Base-by-base conservation (phyloP, 495 filamentous ascomycete species). In the Trichocladium antarcticum region DNA sequence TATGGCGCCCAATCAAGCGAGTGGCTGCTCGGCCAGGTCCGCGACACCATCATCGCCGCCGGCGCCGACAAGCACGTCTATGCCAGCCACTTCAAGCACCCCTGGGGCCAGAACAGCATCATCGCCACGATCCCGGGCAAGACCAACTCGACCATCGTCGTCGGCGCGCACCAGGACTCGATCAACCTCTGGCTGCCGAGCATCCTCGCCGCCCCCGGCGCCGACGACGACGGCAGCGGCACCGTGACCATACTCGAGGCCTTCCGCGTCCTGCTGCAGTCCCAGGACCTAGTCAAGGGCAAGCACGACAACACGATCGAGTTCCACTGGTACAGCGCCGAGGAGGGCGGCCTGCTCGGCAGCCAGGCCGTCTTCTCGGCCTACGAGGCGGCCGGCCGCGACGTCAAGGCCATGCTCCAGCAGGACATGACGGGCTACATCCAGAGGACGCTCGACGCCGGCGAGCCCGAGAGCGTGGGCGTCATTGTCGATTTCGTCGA, bases 381-480 rank as follows among this genome's bases (percentile, higher is more conserved):
- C n/a, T 99, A 99, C 61, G 85, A 86, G 64, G 80, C 81, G 60
- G 59, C 78, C 19, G 72, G 75, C 21, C 73, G 82, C 16, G 81
- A 94, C 53, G 75, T 99, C 60, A 92, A 89, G 67, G 92, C 92
- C 20, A 97, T 99, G 92, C 74, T 99, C 37, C 93, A 99, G 72
- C 92, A 99, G 65, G 92, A 99, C 64, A 99, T 97, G 92, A 97
- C 92, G 1, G 92, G 92, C 9, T 96, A 83, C 62, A 75, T 88
- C 5, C 80, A 88, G 50, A 82, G 81, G 35, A 94, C 92, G 0
- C 69, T 93, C 14, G 80, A 87, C 47, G 85, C 87, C 11, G 89
- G 89, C 38, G 75, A 84, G 61, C 73, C 80, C 14, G 93, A 97
- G 72, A 81, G 79, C 20, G 84, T 97, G 3, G 89, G 92, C 21